Base-by-base conservation (phyloP, 805 yeast genomes). In the Wickerhamomyces chaumierensis region DNA sequence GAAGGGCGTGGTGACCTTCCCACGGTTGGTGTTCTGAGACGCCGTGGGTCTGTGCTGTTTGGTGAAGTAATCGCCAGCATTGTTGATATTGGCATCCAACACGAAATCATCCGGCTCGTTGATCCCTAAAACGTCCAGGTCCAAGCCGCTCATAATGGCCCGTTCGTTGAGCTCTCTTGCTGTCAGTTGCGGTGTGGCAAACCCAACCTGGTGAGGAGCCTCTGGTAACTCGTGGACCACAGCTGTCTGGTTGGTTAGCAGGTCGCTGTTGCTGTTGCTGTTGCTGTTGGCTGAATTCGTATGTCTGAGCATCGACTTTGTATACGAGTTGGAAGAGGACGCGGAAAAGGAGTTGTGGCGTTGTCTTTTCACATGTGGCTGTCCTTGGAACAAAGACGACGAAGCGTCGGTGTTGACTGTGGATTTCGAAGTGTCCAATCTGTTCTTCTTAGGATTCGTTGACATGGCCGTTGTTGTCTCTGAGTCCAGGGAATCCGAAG, bases 161-260 rank as follows among this genome's bases (percentile, higher is more conserved):
- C 52, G 36, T 47, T 52, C 31, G 38, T 60, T 56, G 18, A 68
- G 46, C 28, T 71, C 73, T 16, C 62, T 61, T 2, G 81, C 78
- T 12, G 66, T 51, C 34, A 76, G 51, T 55, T 85, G 94, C 3
- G 95, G 95, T 1, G 94, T 81, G 1, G 94, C 75, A 53, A 82
- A 84, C 2, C 79, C 83, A 19, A 81, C 87, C 49, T 81, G 86
- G 34, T 69, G 70, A 2, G 88, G 87, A 0, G 71, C 72, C 31
- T 68, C 72, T 4, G 57, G 56, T 14, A 47, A 17, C 20, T 46
- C 45, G 21, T 47, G 43, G 18, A 31, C 18, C 6, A 4, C 5
- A 12, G 11, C 18, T 9, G 9, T 9, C 15, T 14, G n/a, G 17
- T 31, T 15, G 33, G 13, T 31, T 13, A 5, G 18, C 17, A 15